phyloP scores from a whole-genome alignment of 176 grass and related monocot species.

The Secale cereale region DNA sequence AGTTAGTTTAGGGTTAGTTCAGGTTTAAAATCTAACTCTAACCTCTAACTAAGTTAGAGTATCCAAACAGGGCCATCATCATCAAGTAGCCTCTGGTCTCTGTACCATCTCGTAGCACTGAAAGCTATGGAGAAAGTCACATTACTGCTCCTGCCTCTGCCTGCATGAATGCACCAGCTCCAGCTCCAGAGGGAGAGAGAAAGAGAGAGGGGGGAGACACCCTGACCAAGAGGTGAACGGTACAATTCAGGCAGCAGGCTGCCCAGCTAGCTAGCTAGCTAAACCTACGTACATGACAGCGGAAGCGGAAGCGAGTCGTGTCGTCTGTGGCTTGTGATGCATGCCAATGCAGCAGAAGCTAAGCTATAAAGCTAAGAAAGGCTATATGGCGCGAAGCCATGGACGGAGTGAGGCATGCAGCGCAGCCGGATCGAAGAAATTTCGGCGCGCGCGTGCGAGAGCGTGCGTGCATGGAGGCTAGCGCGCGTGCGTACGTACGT shows the following conservation, averaged over 20 bases:
- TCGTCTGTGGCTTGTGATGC: conserved; percentile 20
- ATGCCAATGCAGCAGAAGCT: conserved; percentile 1
- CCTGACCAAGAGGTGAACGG: conserved; percentile 20
- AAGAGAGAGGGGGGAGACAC: neutral
- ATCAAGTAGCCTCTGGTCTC: neutral
- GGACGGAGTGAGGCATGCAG: neutral
- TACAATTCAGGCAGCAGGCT: neutral
- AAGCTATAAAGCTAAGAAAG: neutral
- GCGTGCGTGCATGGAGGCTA: neutral
- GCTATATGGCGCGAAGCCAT: neutral
- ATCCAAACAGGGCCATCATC: too few species aligned
- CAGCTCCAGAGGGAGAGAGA: neutral
- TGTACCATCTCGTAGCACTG: conserved; percentile 39
- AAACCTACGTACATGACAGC: neutral
- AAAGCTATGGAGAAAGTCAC: conserved; percentile 44
- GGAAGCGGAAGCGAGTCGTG: neutral
- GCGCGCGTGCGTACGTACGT: too few species aligned
- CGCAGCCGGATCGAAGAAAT: neutral
- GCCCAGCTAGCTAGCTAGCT: neutral
- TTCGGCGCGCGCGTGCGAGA: neutral
- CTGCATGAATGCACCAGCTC: neutral
- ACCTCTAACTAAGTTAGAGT: too few species aligned
- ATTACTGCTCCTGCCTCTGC: conserved; percentile 25
- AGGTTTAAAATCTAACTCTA: too few species aligned
- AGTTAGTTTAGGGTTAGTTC: too few species aligned